Conservation (phyloP, 1,139 yeast genomes). For the Taphrina wiesneri region DNA sequence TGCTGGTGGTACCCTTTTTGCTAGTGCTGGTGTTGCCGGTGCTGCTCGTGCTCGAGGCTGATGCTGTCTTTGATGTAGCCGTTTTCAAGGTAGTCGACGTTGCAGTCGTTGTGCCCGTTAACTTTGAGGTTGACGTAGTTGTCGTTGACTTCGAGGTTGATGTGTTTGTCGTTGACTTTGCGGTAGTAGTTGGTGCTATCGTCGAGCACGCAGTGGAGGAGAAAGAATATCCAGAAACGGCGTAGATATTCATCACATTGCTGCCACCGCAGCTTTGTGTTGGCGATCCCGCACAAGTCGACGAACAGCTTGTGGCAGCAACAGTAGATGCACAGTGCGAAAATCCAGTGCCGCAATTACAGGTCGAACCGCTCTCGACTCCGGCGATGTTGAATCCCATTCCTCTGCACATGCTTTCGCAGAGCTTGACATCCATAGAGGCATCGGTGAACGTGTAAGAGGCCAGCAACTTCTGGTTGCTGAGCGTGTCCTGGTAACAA, state of each 20-base stretch:
- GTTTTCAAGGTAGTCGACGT: background rate
- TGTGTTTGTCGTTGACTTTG: background rate
- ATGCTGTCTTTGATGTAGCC: background rate
- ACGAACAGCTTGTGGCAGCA: background rate
- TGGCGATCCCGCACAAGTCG: slow-evolving; percentile 1
- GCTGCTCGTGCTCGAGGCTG: background rate
- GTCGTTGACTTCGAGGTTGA: too few species aligned
- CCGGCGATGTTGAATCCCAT: slow-evolving; percentile 2
- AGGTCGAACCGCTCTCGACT: background rate
- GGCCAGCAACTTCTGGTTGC: background rate
- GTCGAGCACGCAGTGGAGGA: background rate
- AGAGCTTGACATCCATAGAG: background rate
- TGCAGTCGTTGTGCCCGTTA: background rate
- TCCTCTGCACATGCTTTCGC: background rate
- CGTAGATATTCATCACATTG: slow-evolving; percentile 2
- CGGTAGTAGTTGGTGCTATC: background rate
- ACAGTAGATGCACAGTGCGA: background rate
- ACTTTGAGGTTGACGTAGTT: background rate
- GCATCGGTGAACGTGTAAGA: background rate
- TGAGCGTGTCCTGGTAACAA: background rate
- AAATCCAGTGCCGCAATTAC: background rate
- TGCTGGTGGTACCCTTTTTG: background rate
- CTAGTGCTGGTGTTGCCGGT: too few species aligned
- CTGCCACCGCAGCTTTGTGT: background rate
- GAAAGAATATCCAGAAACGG: slow-evolving; percentile 1